Conservation (phyloP, 768 basidiomycete species). For the Pisolithus microcarpus region DNA sequence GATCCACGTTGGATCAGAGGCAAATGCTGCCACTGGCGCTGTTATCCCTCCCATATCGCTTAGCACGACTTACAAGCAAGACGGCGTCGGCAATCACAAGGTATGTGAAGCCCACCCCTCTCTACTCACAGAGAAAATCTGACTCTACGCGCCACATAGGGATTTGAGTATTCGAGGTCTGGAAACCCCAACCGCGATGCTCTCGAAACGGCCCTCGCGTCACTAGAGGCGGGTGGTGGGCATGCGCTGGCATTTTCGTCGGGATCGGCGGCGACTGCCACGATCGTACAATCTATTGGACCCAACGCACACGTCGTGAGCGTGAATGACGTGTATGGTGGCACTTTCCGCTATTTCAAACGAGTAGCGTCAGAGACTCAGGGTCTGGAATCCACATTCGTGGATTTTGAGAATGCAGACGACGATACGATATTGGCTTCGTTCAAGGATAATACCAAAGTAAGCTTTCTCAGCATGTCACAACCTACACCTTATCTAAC, state of each 20-base stretch:
- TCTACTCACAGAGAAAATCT: neutral
- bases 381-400: constrained; percentile 64
- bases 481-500: neutral
- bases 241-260: constrained; percentile 76
- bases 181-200: constrained; percentile 83
- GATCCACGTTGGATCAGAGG: constrained; percentile 82
- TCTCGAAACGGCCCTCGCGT: constrained; percentile 70
- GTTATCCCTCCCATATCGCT: constrained; percentile 87
- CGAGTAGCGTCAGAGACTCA: constrained; percentile 58
- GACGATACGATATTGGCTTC: constrained; percentile 60
- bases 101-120: constrained; percentile 28
- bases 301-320: constrained; percentile 72
- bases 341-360: constrained; percentile 80
- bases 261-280: constrained; percentile 82
- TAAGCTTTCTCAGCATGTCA: constrained; percentile 25
- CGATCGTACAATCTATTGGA: constrained; percentile 70
- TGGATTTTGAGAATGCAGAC: constrained; percentile 68
- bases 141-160: constrained; percentile 32
- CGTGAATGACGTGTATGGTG: constrained; percentile 93
- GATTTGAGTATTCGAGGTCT: constrained; percentile 87
- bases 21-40: constrained; percentile 65
- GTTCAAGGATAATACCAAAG: constrained; percentile 75
- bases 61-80: constrained; percentile 89
- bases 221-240: constrained; percentile 69
- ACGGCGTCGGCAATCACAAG: constrained; percentile 69